Evolutionary conservation across 139 green algal genomes (phyloP), one percentile per base, ranked within the genome.

Genomic region (Picochlorum sp.): DNA sequence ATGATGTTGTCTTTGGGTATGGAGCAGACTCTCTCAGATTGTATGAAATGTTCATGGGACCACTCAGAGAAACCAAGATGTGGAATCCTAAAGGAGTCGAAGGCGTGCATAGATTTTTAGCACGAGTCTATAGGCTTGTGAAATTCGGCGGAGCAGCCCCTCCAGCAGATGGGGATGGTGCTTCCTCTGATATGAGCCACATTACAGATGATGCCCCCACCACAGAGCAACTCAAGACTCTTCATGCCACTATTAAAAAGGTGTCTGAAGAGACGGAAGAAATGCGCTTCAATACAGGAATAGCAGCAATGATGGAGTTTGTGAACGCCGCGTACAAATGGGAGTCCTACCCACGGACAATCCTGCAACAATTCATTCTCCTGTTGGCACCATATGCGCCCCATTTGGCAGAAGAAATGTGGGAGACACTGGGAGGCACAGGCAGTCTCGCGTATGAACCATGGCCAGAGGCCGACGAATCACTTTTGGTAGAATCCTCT

Each of bases 21-120:
- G 94, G 94, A n/a, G 94, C 89, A 1, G 94, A 99, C 83, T 90
- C 76, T 34, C 76, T 99, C 73, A 79, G 94, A 11, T 85, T 99
- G 51, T 99, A 99, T 66, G 94, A 99, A 74, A 99, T 99, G 94
- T 99, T 99, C 76, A 97, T 99, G 90, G 94, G 94, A 5, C 94
- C 94, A 13, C 82, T 98, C 57, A 60, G 78, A 4, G 90, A 96
- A 44, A 95, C 85, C 47, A 96, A 96, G 82, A 78, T 92, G 23
- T 96, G 90, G 90, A 90, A 59, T 77, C 92, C 90, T 1, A 80
- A 86, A 28, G 79, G 86, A 15, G 92, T 98, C 60, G 92, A 99
- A 73, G 92, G 92, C 2, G 92, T 98, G 55, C 87, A 98, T 72
- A 80, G 92, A 55, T 98, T 98, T 78, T 69, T 98, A 64, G 89